These are phyloP conservation scores for Salvia splendens DNA, from an alignment of 257 asterid genomes.

Conservation along the genomic window DNA sequence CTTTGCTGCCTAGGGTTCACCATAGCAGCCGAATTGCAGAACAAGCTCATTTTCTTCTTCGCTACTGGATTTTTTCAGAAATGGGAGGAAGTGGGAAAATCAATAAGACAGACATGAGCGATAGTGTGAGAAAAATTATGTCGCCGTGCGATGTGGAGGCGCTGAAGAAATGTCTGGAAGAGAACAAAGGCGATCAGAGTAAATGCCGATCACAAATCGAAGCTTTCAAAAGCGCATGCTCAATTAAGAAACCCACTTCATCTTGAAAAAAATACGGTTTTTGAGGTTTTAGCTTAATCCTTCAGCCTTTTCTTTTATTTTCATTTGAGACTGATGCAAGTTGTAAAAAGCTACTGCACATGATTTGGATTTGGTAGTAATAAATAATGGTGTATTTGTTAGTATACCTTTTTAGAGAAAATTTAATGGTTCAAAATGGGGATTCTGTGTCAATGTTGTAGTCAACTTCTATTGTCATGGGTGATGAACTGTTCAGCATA, in stretches of 20 bases:
- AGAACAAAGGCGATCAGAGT: constrained; percentile 53
- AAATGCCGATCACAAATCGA: constrained; percentile 63
- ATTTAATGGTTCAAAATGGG: no score
- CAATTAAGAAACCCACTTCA: constrained; percentile 42
- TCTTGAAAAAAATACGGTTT: constrained; percentile 29
- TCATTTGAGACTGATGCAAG: not conserved
- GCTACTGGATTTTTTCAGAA: not conserved
- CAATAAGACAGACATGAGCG: constrained; percentile 26
- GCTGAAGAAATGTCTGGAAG: constrained; percentile 65
- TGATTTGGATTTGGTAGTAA: not conserved
- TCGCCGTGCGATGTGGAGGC: constrained; percentile 60
- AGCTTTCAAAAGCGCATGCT: constrained; percentile 61
- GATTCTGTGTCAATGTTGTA: no score
- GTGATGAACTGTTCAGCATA: not conserved
- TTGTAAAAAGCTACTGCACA: not conserved
- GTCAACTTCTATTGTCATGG: not conserved
- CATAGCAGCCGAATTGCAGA: not conserved
- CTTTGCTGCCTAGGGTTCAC: no score
- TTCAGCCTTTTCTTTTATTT: not conserved
- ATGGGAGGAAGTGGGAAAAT: constrained; percentile 36
- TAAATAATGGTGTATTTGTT: no score
- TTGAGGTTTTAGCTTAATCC: constrained; percentile 23
- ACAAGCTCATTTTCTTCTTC: not conserved
- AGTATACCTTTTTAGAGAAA: no score
- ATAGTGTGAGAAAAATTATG: constrained; percentile 31